These are phyloP conservation scores for Claviceps capensis DNA, from an alignment of 2,329 filamentous ascomycete species.

Conservation along the genomic window DNA sequence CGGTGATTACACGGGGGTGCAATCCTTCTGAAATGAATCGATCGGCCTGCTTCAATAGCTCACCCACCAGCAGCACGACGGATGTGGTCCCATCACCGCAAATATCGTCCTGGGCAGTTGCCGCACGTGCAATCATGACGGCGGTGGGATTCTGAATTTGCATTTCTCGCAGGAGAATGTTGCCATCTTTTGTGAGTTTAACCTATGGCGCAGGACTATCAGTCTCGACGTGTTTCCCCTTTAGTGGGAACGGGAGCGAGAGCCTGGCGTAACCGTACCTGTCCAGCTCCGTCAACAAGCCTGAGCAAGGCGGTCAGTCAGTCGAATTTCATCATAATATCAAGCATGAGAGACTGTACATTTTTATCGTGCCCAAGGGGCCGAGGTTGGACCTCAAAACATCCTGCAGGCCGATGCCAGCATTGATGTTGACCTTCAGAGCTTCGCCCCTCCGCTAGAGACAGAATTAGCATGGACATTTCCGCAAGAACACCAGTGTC, in stretches of 20 bases:
- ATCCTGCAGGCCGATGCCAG: conserved; percentile 85
- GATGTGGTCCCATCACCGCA: conserved; percentile 96
- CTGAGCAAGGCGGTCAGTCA: conserved; percentile 21
- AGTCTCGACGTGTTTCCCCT: conserved; percentile 14
- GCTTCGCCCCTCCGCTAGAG: conserved; percentile 85
- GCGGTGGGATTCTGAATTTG: conserved; percentile 99
- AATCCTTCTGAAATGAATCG: conserved; percentile 94
- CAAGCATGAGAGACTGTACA: conserved; percentile 36
- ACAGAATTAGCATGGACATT: conserved; percentile 12
- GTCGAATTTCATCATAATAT: neutral
- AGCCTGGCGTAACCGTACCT: conserved; percentile 31
- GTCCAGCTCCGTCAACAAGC: conserved; percentile 56
- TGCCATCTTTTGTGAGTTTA: conserved; percentile 98
- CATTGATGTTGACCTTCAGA: conserved; percentile 90
- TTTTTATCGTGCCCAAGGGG: conserved; percentile 89
- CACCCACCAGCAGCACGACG: conserved; percentile 86
- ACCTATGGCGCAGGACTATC: conserved; percentile 42
- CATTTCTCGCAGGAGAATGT: conserved; percentile 65
- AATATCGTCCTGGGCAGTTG: conserved; percentile 96
- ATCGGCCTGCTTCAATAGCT: conserved; percentile 94
- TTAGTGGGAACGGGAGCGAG: conserved; percentile 16
- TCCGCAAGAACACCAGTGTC: conserved; percentile 3
- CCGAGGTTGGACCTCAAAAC: conserved; percentile 94
- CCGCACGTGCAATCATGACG: conserved; percentile 69
- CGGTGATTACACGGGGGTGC: conserved; percentile 90